Base-by-base conservation (phyloP, 306 rosid species). In the Cicer arietinum region DNA sequence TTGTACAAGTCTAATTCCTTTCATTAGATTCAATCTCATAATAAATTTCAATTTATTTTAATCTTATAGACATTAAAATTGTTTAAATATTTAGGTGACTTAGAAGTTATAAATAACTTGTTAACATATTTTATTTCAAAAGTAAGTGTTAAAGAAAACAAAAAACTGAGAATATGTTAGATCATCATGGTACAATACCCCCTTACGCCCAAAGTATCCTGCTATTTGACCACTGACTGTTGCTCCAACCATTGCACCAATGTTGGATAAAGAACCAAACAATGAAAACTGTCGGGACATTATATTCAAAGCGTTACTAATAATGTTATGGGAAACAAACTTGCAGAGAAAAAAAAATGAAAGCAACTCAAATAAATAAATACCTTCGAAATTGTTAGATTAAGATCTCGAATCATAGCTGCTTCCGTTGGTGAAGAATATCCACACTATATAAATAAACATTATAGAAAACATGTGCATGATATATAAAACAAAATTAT, bases 181-280 rank as follows among this genome's bases (percentile, higher is more conserved):
- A 10, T 58, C 1, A 63, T 16, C 10, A 77, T 16, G 40, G 43
- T 4, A 53, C 62, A 48, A 41, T 88, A 92, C 97, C 92, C 91
- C 97, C 65, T 89, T 92, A 46, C 96, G 88, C 57, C 97, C 97
- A 66, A 88, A 82, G 72, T 86, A 88, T 66, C 88, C 96, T 13
- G 96, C 86, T 67, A 92, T 81, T 79, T 92, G 96, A 62, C 97
- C 97, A 77, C 96, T 92, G 8, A 89, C 83, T 12, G 84, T 85
- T 47, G 97, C 97, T 46, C 96, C 97, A 7, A 92, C 89, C 97
- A 92, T 92, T 10, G 93, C 97, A 56, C 96, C 96, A 74, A 92
- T 83, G 70, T 92, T 92, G 12, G 91, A 79, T 22, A 92, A 79
- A 54, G 96, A 89, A 44, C 97, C 97, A 40, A 92, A 89, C 13